phyloP scores from a whole-genome alignment of 192 early-diverging fungal species.

The Phlyctochytrium arcticum region DNA sequence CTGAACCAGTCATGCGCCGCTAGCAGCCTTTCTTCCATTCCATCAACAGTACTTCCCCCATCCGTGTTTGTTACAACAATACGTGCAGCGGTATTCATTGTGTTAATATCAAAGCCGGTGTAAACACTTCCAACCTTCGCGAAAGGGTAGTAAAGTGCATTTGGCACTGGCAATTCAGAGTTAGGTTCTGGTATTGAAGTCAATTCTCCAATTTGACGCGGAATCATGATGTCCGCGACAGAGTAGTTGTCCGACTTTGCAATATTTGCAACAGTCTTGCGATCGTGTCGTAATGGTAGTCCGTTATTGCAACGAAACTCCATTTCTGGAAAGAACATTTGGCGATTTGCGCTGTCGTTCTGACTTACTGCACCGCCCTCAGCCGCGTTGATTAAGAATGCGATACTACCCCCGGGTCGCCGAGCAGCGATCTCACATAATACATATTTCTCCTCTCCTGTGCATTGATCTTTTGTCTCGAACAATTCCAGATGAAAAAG shows the following conservation, averaged over 20 bases:
- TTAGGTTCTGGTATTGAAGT: constrained; percentile 16
- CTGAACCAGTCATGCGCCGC: constrained; percentile 33
- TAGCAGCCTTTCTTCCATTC: constrained; percentile 2
- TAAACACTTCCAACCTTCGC: constrained; percentile 27
- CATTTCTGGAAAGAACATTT: constrained; percentile 25
- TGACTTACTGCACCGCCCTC: constrained; percentile 10
- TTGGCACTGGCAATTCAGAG: constrained; percentile 18
- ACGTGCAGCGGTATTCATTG: constrained; percentile 36
- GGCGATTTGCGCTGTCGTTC: background rate
- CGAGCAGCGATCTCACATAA: constrained; percentile 48
- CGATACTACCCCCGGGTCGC: constrained; percentile 37
- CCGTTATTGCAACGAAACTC: constrained; percentile 34
- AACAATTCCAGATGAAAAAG: constrained; percentile 48
- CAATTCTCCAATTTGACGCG: constrained; percentile 21
- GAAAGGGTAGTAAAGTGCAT: constrained; percentile 23
- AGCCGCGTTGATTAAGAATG: constrained; percentile 23
- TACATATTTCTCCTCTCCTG: constrained; percentile 10
- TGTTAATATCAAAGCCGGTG: constrained; percentile 31
- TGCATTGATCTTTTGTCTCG: constrained; percentile 1
- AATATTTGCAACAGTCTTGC: background rate
- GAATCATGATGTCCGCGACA: constrained; percentile 39
- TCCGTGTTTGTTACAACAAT: constrained; percentile 23
- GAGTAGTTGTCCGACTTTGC: background rate
- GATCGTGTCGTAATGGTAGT: constrained; percentile 19
- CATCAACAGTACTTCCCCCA: constrained; percentile 12